Evolutionary conservation across 2,329 filamentous ascomycete genomes (phyloP).

Genomic region (Aureobasidium sp.): DNA sequence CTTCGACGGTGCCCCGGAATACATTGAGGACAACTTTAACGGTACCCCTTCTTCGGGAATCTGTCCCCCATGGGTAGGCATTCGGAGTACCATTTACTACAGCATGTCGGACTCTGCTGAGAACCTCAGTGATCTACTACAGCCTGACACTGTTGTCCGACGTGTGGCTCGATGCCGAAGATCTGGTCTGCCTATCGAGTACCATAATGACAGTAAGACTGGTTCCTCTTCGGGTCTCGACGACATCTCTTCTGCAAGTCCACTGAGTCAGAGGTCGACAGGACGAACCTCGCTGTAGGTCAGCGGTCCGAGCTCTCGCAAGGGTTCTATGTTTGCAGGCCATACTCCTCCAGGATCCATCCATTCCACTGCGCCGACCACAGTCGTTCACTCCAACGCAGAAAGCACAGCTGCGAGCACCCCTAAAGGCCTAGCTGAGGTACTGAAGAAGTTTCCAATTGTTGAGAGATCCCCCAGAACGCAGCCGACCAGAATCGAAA

Average conservation of each 20-base stretch:
- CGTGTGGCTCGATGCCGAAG: neutral
- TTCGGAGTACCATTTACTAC: neutral
- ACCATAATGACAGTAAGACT: neutral
- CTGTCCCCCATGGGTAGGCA: slow-evolving; percentile 11
- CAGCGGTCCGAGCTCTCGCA: slow-evolving; percentile 15
- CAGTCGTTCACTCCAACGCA: neutral
- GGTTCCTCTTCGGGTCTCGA: neutral
- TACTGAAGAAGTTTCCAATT: slow-evolving; percentile 27
- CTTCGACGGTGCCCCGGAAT: slow-evolving; percentile 15
- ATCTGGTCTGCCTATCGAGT: neutral
- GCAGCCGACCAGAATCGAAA: slow-evolving; percentile 35
- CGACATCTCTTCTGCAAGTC: slow-evolving; percentile 19
- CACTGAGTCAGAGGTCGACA: slow-evolving; percentile 28
- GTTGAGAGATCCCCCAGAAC: slow-evolving; percentile 25
- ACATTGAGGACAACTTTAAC: neutral
- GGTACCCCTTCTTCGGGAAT: neutral
- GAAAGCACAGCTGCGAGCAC: neutral
- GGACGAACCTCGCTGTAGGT: slow-evolving; percentile 28
- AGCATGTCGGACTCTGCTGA: slow-evolving; percentile 11
- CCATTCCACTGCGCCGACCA: neutral
- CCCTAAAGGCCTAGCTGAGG: slow-evolving; percentile 21
- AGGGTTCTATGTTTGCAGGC: neutral
- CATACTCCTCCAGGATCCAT: neutral
- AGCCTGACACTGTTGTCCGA: neutral
- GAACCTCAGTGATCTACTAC: neutral